Percentiles rank a stretch among this genome's conserved stretches.
These are phyloP conservation scores for Talaromyces albobiverticillius DNA, from an alignment of 2,329 filamentous ascomycete genomes.

Conservation along the genomic window DNA sequence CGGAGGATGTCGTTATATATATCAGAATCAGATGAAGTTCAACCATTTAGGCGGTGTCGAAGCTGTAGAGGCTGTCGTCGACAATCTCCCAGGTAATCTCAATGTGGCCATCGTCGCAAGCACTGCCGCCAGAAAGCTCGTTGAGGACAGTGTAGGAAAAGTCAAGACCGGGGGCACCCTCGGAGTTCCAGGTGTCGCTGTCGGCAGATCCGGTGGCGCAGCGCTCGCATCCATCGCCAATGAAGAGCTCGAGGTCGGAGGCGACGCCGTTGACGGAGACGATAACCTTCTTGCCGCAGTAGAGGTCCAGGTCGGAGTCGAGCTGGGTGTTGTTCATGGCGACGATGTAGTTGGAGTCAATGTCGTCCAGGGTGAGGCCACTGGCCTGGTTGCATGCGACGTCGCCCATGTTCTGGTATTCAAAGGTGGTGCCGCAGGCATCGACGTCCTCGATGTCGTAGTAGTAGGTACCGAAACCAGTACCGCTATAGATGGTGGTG, in stretches of 20 bases:
- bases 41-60: conserved; percentile 13
- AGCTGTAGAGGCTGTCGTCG: conserved; percentile 17
- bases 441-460: conserved; percentile 16
- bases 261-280: conserved; percentile 17
- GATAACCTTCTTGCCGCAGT: conserved; percentile 18
- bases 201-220: conserved; percentile 13
- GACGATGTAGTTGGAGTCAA: conserved; percentile 19
- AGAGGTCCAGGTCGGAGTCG: conserved; percentile 11
- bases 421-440: conserved; percentile 15
- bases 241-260: conserved; percentile 17
- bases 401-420: conserved; percentile 15
- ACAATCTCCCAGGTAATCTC: conserved; percentile 18
- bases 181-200: conserved; percentile 12
- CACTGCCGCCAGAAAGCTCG: conserved; percentile 9
- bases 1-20: no score
- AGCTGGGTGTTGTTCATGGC: conserved; percentile 20
- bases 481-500: conserved; percentile 10
- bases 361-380: conserved; percentile 11
- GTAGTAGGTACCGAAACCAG: conserved; percentile 19
- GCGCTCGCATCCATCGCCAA: conserved; percentile 18
- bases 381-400: conserved; percentile 15
- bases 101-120: conserved; percentile 15
- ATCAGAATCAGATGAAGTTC: no score
- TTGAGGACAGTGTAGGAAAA: conserved; percentile 12
- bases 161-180: conserved; percentile 13